Evolutionary conservation across 345 rosid genomes (phyloP).

Genomic region (Euphorbia peplus): DNA sequence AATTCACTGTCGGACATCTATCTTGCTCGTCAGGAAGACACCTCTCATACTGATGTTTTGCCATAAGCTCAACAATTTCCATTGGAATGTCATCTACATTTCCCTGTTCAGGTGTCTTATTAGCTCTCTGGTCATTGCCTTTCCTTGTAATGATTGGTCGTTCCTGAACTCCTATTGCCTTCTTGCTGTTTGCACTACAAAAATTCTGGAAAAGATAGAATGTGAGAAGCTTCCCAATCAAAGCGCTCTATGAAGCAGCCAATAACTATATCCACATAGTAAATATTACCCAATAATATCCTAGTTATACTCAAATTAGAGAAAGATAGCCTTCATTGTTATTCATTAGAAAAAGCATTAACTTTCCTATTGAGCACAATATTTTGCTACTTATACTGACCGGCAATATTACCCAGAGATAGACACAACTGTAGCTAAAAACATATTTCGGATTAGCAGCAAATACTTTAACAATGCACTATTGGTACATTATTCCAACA

Average conservation of each 20-base stretch:
- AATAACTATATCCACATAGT: neutral
- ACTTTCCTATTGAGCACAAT: too few relatives aligned
- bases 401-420: neutral
- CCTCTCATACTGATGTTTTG: constrained; percentile 84
- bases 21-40: constrained; percentile 65
- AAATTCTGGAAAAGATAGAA: constrained; percentile 45
- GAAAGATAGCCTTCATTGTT: neutral
- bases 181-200: constrained; percentile 45
- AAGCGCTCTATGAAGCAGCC: constrained; percentile 7
- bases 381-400: too few relatives aligned
- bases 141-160: constrained; percentile 29
- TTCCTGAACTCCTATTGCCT: constrained; percentile 36
- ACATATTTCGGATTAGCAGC: neutral
- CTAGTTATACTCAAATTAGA: neutral
- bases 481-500: neutral
- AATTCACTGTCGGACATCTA: constrained; percentile 42
- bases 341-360: neutral
- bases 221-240: too few relatives aligned
- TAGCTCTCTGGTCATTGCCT: constrained; percentile 36
- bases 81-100: constrained; percentile 75
- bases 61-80: constrained; percentile 96
- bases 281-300: too few relatives aligned
- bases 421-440: neutral
- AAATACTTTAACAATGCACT: neutral
- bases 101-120: constrained; percentile 47